Conservation (phyloP, 192 early-diverging fungal genomes). For the Rhizophagus prolifer region DNA sequence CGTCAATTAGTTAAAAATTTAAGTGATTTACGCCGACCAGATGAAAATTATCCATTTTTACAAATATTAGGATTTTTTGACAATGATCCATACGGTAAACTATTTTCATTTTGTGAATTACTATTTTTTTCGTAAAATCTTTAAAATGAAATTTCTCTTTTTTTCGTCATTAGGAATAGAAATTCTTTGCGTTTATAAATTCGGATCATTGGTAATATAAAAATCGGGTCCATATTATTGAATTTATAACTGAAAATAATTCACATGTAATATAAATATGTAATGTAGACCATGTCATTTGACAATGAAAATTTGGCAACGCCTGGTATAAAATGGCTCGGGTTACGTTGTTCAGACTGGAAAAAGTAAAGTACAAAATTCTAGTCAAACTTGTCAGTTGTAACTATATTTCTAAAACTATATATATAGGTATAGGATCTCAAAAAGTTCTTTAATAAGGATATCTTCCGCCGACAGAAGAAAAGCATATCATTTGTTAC, state of each 20-base stretch:
- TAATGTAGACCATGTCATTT: constrained; percentile 21
- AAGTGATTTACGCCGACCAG: neutral
- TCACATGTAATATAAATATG: neutral
- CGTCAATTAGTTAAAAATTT: neutral
- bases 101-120: no score
- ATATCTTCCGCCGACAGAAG: constrained; percentile 17
- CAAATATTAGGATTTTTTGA: neutral
- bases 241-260: neutral
- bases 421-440: constrained; percentile 23
- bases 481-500: constrained; percentile 11
- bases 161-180: neutral
- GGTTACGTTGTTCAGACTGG: neutral
- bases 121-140: no score
- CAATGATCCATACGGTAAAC: neutral
- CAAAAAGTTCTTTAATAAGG: neutral
- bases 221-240: constrained; percentile 13
- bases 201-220: no score
- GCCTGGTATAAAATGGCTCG: neutral
- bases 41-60: neutral
- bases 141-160: no score
- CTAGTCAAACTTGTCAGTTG: no score
- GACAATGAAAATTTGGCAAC: constrained; percentile 17
- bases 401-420: neutral
- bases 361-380: neutral
- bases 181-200: constrained; percentile 12